These are phyloP conservation scores for Sanghuangporus baumii DNA, from an alignment of 1,284 basidiomycete genomes.

Conservation along the genomic window DNA sequence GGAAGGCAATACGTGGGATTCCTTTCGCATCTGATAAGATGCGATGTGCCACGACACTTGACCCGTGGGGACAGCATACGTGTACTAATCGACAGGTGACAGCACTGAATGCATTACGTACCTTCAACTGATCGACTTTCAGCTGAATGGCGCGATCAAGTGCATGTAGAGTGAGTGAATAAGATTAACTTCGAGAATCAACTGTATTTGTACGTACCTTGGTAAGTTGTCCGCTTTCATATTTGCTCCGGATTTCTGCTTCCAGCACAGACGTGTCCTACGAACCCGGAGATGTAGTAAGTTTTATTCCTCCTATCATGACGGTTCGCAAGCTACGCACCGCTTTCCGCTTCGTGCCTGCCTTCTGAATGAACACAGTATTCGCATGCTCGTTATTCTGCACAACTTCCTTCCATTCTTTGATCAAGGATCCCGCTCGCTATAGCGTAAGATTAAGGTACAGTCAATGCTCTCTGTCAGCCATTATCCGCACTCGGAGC, in stretches of 20 bases:
- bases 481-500: not conserved
- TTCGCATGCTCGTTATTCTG: conserved; percentile 59
- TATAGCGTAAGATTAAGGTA: conserved; percentile 26
- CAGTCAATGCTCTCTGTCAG: not conserved
- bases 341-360: conserved; percentile 62
- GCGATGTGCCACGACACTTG: not conserved
- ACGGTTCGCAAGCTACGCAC: conserved; percentile 37
- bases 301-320: not conserved
- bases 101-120: conserved; percentile 24
- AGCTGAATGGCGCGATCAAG: conserved; percentile 39
- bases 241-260: conserved; percentile 61
- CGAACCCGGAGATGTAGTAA: not conserved
- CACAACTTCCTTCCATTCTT: conserved; percentile 69
- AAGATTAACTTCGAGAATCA: conserved; percentile 16
- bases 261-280: conserved; percentile 59
- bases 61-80: not conserved
- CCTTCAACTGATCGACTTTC: conserved; percentile 75
- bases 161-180: conserved; percentile 7
- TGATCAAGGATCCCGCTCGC: conserved; percentile 72
- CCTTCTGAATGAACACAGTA: conserved; percentile 34
- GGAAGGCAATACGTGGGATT: not conserved
- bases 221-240: conserved; percentile 48
- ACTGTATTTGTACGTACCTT: conserved; percentile 46
- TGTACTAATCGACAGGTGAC: not conserved
- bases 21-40: conserved; percentile 6